phyloP scores from a whole-genome alignment of 2,329 filamentous ascomycete species.

The Annulohypoxylon truncatum region DNA sequence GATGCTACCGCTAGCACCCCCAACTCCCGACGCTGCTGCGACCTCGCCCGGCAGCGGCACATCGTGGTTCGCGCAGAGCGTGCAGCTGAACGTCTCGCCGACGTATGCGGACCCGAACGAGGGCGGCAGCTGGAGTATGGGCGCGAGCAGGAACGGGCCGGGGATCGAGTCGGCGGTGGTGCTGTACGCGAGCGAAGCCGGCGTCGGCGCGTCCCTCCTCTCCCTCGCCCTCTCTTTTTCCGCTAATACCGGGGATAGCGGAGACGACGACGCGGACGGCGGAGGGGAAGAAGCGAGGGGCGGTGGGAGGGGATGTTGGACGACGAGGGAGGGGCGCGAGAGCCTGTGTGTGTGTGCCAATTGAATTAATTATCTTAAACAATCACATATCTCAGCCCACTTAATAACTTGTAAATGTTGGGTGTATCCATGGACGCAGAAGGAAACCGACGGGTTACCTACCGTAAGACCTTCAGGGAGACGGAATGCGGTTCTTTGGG shows the following conservation, averaged over 20 bases:
- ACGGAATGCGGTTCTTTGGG: slow-evolving; percentile 82
- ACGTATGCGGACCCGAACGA: slow-evolving; percentile 96
- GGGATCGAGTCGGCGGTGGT: slow-evolving; percentile 59
- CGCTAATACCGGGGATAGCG: slow-evolving; percentile 49
- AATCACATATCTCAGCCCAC: neutral
- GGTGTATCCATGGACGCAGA: too few species aligned
- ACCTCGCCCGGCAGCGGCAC: slow-evolving; percentile 47
- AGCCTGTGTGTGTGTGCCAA: slow-evolving; percentile 65
- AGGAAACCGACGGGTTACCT: slow-evolving; percentile 39
- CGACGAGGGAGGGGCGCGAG: slow-evolving; percentile 81
- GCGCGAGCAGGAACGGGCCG: slow-evolving; percentile 68
- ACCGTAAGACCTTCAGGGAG: slow-evolving; percentile 81
- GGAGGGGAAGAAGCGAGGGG: slow-evolving; percentile 52
- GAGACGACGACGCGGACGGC: slow-evolving; percentile 54
- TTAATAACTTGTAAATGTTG: neutral
- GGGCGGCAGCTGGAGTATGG: slow-evolving; percentile 83
- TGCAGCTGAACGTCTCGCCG: slow-evolving; percentile 94
- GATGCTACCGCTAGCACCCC: neutral
- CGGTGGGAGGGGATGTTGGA: slow-evolving; percentile 72
- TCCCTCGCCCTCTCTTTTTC: neutral
- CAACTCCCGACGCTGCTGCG: neutral
- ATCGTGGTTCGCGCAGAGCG: slow-evolving; percentile 96
- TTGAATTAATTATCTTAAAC: neutral
- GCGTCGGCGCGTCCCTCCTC: slow-evolving; percentile 52
- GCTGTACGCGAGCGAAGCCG: slow-evolving; percentile 80